Percentiles rank a stretch among this genome's conserved stretches.
phyloP scores from a whole-genome alignment of 1,284 basidiomycete species.

The Heliocybe sulcata region DNA sequence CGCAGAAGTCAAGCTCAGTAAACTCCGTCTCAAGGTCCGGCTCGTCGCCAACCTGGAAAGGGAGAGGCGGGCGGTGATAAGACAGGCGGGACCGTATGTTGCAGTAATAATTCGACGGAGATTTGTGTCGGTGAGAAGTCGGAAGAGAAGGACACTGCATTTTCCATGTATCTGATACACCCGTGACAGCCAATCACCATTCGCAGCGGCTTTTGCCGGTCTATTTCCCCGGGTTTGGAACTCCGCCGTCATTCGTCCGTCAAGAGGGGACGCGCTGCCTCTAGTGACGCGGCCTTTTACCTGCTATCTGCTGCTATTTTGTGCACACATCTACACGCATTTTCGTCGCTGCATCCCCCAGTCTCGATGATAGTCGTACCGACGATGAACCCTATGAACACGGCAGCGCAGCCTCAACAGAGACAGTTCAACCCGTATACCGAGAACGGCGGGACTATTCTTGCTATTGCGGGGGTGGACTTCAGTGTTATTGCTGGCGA shows the following conservation, averaged over 20 bases:
- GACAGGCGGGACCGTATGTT: neutral
- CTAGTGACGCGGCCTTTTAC: neutral
- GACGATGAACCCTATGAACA: conserved; percentile 26
- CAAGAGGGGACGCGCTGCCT: conserved; percentile 1
- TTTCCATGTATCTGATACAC: neutral
- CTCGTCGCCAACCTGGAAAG: neutral
- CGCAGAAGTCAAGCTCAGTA: neutral
- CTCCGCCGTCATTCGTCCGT: neutral
- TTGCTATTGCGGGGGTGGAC: conserved; percentile 88
- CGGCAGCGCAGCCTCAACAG: conserved; percentile 40
- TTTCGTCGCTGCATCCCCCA: neutral
- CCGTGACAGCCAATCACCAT: too few species aligned
- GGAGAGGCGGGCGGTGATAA: neutral
- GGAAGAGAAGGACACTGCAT: neutral
- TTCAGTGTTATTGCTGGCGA: conserved; percentile 93
- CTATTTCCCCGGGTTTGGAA: neutral
- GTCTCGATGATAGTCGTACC: conserved; percentile 4
- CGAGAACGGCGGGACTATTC: conserved; percentile 90
- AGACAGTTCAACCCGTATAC: conserved; percentile 81
- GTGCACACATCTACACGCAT: neutral
- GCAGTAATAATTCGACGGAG: neutral
- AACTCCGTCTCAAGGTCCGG: neutral
- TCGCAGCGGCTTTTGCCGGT: neutral
- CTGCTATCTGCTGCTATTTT: neutral
- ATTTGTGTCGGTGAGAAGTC: conserved; percentile 3